A percentile compares a stretch with the other conserved stretches of the same genome.
phyloP scores from a whole-genome alignment of 352 stramenopile species.

The Globisporangium nunn region DNA sequence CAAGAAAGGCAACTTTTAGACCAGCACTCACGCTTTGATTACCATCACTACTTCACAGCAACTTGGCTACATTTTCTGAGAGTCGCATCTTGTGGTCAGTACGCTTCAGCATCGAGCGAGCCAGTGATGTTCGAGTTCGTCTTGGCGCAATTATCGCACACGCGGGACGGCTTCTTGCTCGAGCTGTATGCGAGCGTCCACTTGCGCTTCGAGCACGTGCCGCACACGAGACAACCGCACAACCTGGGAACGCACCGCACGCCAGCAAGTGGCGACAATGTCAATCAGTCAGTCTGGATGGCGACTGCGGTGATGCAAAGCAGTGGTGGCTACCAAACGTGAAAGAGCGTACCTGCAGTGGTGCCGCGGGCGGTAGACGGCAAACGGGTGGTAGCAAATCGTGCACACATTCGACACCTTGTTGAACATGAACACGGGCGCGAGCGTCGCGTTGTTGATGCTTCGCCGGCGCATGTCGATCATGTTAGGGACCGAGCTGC shows the following conservation, averaged over 20 bases:
- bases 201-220: slow-evolving; percentile 71
- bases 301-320: not conserved
- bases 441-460: slow-evolving; percentile 65
- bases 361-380: slow-evolving; percentile 74
- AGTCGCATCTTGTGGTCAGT: not conserved
- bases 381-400: slow-evolving; percentile 77
- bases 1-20: not conserved
- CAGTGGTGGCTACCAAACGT: too few relatives aligned
- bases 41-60: not conserved
- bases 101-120: slow-evolving; percentile 18
- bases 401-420: slow-evolving; percentile 83
- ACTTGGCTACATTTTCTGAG: too few relatives aligned
- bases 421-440: slow-evolving; percentile 86
- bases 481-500: slow-evolving; percentile 29
- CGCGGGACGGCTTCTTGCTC: slow-evolving; percentile 71
- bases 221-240: slow-evolving; percentile 77
- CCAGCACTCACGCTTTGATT: not conserved
- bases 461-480: slow-evolving; percentile 55
- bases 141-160: slow-evolving; percentile 64
- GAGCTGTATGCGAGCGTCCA: slow-evolving; percentile 73
- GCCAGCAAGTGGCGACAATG: not conserved
- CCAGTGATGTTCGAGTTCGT: slow-evolving; percentile 33
- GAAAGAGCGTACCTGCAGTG: slow-evolving; percentile 56
- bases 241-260: slow-evolving; percentile 27
- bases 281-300: not conserved